A percentile compares a stretch with the other conserved stretches of the same genome.
These are phyloP conservation scores for Macroventuria anomochaeta DNA, from an alignment of 2,329 filamentous ascomycete species.

Conservation along the genomic window DNA sequence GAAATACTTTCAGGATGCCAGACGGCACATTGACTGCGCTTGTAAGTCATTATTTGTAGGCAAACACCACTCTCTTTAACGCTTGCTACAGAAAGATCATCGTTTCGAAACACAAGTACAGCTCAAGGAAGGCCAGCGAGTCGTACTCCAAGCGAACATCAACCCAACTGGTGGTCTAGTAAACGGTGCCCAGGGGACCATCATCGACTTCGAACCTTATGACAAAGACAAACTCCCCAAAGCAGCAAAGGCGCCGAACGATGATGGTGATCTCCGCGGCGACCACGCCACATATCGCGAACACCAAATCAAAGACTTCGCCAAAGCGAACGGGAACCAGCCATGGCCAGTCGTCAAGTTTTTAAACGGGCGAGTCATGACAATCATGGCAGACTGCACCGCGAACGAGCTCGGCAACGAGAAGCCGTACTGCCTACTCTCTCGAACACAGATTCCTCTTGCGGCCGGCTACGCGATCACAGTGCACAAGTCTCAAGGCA, in stretches of 20 bases:
- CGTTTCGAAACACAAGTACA: constrained; percentile 54
- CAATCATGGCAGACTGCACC: constrained; percentile 61
- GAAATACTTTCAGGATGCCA: constrained; percentile 11
- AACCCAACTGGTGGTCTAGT: constrained; percentile 41
- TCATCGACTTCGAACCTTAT: constrained; percentile 48
- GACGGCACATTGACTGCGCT: constrained; percentile 30
- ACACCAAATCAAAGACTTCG: constrained; percentile 50
- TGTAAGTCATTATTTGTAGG: neutral
- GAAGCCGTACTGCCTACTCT: constrained; percentile 56
- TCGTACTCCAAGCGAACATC: constrained; percentile 61
- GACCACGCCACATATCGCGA: constrained; percentile 50
- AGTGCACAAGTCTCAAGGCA: constrained; percentile 65
- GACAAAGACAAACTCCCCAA: constrained; percentile 40
- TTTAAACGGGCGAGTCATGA: constrained; percentile 53
- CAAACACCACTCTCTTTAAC: neutral
- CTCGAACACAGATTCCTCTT: constrained; percentile 68
- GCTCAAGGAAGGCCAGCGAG: constrained; percentile 60
- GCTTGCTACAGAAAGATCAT: constrained; percentile 48
- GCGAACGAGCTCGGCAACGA: constrained; percentile 56
- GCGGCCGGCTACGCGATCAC: constrained; percentile 68
- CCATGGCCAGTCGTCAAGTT: constrained; percentile 63
- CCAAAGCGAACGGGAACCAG: constrained; percentile 40
- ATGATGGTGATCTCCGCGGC: constrained; percentile 30
- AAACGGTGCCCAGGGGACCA: constrained; percentile 45
- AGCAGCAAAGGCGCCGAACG: constrained; percentile 10